Evolutionary conservation across 2,329 filamentous ascomycete genomes (phyloP), one percentile per base, ranked within the genome.

Genomic region (Aspergillus sp.): DNA sequence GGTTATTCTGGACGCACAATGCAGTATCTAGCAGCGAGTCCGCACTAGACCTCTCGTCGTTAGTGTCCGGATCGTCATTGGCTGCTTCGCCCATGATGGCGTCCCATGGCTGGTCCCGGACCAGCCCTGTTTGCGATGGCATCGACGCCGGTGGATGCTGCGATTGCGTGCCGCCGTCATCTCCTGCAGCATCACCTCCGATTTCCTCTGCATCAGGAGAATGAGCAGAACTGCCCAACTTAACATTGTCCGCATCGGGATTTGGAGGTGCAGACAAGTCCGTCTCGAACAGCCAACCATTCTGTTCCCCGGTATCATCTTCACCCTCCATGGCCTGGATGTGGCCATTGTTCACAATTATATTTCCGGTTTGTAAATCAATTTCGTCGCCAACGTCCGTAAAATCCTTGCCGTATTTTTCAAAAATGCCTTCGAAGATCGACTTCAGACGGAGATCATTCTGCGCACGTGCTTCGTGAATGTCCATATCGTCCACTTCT

Each of bases 341-440:
- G 77, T 98, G 95, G 0, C 95, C 94, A 80, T 96, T 95, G 75
- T 98, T 85, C 58, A 97, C 88, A n/a, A 96, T 83, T 50, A 98
- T 87, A 60, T 90, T 82, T 57, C 91, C 92, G 0, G 90, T 94
- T 53, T 82, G 81, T 59, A 96, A 81, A 74, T 98, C 91, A 69
- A 98, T 92, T 77, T 96, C 92, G 75, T 98, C 94, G 57, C 89
- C 92, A 54, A 94, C 83, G 4, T 88, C 90, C 2, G 87, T 87
- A 70, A 96, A 96, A 73, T 97, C 90, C 64, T 83, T 88, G 56
- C 84, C 88, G 73, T 96, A 97, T 75, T 96, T 97, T 62, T 89
- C 86, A 72, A 96, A 96, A 58, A 98, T 96, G 58, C 86, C 81
- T 71, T 96, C 92, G 73, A 96, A 95, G 5, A 87, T 87, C n/a